phyloP scores from a whole-genome alignment of 169 alveolate species.

The Cryptosporidium bovis region DNA sequence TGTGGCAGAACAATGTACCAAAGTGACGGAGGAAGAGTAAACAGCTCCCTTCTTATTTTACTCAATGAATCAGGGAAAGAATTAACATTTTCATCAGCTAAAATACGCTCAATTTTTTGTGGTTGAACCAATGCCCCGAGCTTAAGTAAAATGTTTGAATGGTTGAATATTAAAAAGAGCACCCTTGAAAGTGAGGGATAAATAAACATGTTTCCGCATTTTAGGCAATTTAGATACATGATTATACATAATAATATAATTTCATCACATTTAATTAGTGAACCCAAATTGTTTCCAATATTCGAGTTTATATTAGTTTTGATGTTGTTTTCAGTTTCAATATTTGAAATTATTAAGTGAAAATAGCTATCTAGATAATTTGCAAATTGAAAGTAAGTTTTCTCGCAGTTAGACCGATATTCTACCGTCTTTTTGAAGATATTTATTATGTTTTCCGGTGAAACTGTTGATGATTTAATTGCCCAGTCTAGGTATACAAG shows the following conservation, averaged over 20 bases:
- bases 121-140: not conserved
- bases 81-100: constrained; percentile 11
- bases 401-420: constrained; percentile 63
- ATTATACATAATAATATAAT: constrained; percentile 44
- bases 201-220: constrained; percentile 47
- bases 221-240: constrained; percentile 53
- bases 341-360: constrained; percentile 43
- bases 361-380: constrained; percentile 55
- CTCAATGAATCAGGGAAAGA: constrained; percentile 2
- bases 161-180: constrained; percentile 48
- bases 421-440: constrained; percentile 29
- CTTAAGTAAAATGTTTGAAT: constrained; percentile 39
- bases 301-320: not conserved
- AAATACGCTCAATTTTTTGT: not conserved
- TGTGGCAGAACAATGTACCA: constrained; percentile 81
- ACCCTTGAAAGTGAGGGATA: constrained; percentile 69
- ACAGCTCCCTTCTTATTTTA: constrained; percentile 37
- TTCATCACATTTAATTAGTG: constrained; percentile 51
- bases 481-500: constrained; percentile 66
- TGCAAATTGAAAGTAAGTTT: constrained; percentile 68
- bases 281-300: constrained; percentile 19
- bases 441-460: constrained; percentile 54
- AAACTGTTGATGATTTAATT: constrained; percentile 52
- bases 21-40: constrained; percentile 23
- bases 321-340: constrained; percentile 18